Evolutionary conservation across 2,329 filamentous ascomycete genomes (phyloP), one percentile per base, ranked within the genome.

Genomic region (Pseudogymnoascus sp.): DNA sequence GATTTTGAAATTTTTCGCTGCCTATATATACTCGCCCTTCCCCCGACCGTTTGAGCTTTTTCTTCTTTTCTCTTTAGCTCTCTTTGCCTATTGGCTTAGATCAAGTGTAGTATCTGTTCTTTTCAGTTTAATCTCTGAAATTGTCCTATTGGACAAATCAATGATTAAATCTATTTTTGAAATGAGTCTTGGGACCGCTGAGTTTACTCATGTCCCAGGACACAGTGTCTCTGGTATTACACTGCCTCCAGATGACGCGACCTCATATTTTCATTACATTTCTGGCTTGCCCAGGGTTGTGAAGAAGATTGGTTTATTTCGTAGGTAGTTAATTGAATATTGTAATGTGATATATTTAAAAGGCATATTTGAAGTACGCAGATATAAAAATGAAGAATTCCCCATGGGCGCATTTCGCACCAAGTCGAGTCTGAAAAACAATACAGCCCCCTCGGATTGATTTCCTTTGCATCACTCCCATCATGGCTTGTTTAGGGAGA

Each of bases 61-160:
- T 56, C n/a, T 56, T 56, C 50, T 56, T 56, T 56, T 56, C 50
- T 79, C 78, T 72, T 77, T 70, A 81, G 78, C 79, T 80, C 78
- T 80, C 79, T 81, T 81, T 80, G 78, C 77, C 77, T 76, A 82
- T 82, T 85, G 82, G 85, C 85, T 90, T 89, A 91, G 89, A 91
- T 91, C 89, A 91, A 90, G 88, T 91, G 88, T 91, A 91, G 89
- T 91, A 91, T 90, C 88, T 91, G 89, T 92, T 93, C 89, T 92
- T 91, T 89, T 91, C 87, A 93, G 89, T 91, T 92, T 93, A 92
- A 92, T 91, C 87, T 89, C 89, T 93, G 89, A 89, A 90, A 91
- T 83, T 82, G 81, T 81, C 82, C 86, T 84, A 79, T 82, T 60
- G 85, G 81, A 80, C 80, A 81, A 81, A 84, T 84, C 83, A 81